Evolutionary conservation across 73 alveolate genomes (phyloP), one percentile per base, ranked within the genome.

Genomic region (Tetrahymena borealis): DNA sequence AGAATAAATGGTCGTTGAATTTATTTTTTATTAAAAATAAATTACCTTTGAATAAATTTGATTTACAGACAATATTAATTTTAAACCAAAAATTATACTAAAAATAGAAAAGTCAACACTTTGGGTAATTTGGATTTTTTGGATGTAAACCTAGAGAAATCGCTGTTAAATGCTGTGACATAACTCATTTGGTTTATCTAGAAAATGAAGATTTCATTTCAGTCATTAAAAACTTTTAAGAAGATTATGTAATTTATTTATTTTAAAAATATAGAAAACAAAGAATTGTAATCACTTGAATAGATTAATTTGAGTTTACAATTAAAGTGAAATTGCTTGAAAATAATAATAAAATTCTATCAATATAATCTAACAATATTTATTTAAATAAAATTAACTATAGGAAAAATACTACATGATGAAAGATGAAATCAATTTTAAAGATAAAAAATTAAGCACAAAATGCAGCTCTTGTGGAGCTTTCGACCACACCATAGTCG

Each of bases 121-220:
- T 97, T 93, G 99, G 99, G 28, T 97, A 97, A 78, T 94, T 97
- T n/a, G 98, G 98, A 32, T 97, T 97, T 91, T 97, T 96, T 92
- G 91, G 97, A 13, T 96, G 95, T 38, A 96, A 96, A 77, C 97
- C 98, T 18, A 95, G 99, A 92, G 85, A 60, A 60, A 60, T 60
- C n/a, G 85, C 85, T 60, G 85, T 60, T 20, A 60, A 60, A n/a
- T 60, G 85, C 10, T n/a, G 85, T 60, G 85, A 60, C 10, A 60
- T 60, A 7, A 60, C 85, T 7, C 85, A 60, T 15, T 60, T 60
- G 28, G 85, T 60, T 18, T 60, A 60, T 20, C 28, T 60, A 60
- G 85, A 60, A n/a, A 60, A n/a, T 60, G 85, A 60, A 28, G 85
- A 60, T n/a, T 60, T 60, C 28, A 60, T 60, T n/a, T 60, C 85